phyloP scores from a whole-genome alignment of 441 rosid genomes.

The Cnidoscolus chayamansa region DNA sequence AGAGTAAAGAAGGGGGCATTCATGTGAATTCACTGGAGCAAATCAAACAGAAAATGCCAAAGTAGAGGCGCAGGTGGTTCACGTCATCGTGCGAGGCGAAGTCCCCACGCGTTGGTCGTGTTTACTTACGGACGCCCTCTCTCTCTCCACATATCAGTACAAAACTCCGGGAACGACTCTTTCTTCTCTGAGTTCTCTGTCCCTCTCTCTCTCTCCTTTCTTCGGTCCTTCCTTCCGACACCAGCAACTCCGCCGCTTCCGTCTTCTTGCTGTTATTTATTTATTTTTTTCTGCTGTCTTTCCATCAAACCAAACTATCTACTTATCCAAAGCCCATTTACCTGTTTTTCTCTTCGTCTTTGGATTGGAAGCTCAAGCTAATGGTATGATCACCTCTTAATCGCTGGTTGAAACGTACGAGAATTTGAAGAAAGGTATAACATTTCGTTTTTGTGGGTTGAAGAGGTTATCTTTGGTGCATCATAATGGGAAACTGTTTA shows the following conservation, averaged over 20 bases:
- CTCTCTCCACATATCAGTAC: background rate
- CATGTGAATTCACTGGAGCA: background rate
- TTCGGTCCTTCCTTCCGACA: background rate
- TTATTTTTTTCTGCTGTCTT: background rate
- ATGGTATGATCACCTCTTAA: background rate
- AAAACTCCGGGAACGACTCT: background rate
- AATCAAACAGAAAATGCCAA: background rate
- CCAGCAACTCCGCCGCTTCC: background rate
- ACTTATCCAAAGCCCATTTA: background rate
- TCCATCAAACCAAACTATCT: background rate
- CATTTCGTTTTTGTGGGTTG: background rate
- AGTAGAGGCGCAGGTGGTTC: background rate
- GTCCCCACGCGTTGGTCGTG: conserved; percentile 11
- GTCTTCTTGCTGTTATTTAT: background rate
- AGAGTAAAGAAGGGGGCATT: background rate
- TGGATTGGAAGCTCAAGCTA: background rate
- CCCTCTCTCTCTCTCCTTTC: too few relatives aligned
- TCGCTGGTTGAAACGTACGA: background rate
- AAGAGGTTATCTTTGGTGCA: background rate
- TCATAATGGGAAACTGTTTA: conserved; percentile 74
- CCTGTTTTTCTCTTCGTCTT: background rate
- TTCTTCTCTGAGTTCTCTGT: too few relatives aligned
- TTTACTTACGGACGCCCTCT: background rate
- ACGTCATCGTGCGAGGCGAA: conserved; percentile 2
- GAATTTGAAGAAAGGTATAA: background rate